Conservation (phyloP, 1,284 basidiomycete genomes). For the Pterulicium gracile region DNA sequence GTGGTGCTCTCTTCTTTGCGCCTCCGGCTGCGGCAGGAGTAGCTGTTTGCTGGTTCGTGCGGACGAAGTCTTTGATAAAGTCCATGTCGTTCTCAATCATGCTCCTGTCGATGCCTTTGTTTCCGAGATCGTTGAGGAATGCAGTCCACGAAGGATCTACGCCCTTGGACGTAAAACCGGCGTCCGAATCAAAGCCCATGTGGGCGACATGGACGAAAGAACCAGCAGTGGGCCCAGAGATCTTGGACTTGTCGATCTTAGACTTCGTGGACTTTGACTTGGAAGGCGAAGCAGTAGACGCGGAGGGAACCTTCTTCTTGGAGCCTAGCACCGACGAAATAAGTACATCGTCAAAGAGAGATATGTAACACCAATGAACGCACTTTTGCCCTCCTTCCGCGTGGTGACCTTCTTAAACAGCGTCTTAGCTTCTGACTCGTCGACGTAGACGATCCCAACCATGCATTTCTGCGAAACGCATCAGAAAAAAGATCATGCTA, state of each 20-base stretch:
- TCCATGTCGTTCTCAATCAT: constrained; percentile 72
- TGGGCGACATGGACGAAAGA: constrained; percentile 90
- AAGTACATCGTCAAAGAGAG: constrained; percentile 3
- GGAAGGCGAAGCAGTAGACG: constrained; percentile 13
- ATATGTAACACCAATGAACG: no score
- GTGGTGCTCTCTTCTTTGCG: constrained; percentile 49
- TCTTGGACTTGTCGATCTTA: constrained; percentile 85
- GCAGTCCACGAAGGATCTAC: constrained; percentile 92
- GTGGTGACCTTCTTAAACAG: constrained; percentile 82
- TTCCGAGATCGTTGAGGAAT: constrained; percentile 64
- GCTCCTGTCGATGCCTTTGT: constrained; percentile 54
- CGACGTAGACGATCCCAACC: constrained; percentile 87
- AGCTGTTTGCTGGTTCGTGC: constrained; percentile 23
- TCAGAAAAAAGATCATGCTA: constrained; percentile 4
- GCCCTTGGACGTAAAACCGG: constrained; percentile 78
- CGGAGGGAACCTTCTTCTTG: constrained; percentile 41
- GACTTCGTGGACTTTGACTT: constrained; percentile 31
- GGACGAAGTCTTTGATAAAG: constrained; percentile 83
- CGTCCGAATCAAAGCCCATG: constrained; percentile 87
- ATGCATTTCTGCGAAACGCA: constrained; percentile 54
- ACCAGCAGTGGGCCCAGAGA: constrained; percentile 70
- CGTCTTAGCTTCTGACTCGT: constrained; percentile 80
- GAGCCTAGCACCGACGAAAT: constrained; percentile 7
- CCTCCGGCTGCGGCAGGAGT: constrained; percentile 25
- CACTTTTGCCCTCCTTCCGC: constrained; percentile 53